Evolutionary conservation across 306 rosid genomes (phyloP), one percentile per base, ranked within the genome.

Genomic region (Prunus kanzakura): DNA sequence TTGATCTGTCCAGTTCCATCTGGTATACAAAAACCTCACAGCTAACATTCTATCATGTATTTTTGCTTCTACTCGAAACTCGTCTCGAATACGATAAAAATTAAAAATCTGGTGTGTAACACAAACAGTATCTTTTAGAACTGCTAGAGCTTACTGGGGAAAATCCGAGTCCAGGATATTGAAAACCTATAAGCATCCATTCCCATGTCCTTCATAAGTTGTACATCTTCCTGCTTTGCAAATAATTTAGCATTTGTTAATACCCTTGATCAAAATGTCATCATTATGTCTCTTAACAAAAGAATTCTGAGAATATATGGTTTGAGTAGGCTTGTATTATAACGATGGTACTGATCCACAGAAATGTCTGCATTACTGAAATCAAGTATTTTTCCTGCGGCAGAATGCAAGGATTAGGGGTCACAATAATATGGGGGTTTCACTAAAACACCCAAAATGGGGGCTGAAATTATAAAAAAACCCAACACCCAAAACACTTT

Each of bases 141-240:
- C 11, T 8, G 61, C 41, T 23, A 51, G 45, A 54, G 80, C 87
- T 84, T 90, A 95, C 98, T 75, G 5, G 96, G 97, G 65, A 81
- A 92, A 77, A 95, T 89, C 29, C 97, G 89, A 72, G 97, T 43
- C 96, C 98, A 92, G 51, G 97, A 87, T 78, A 94, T 92, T 58
- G 98, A 94, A 79, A 94, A 90, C 76, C 97, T 83, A 79, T 89
- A 95, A 70, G 97, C 96, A 76, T 89, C 96, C 92, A 89, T 65
- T 73, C 97, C 95, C 90, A 90, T 52, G 79, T 95, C 90, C 87
- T 92, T 92, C 96, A 95, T 90, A 11, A 90, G 96, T 57, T 89
- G 89, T 38, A 92, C 77, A 58, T 92, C 98, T 80, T 82, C 93
- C 98, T 95, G 86, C 56, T 32, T 65, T 75, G 57, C 63, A 76